Percentiles rank a stretch among this genome's conserved stretches.
These are phyloP conservation scores for Microbotryum silenes-acaulis DNA, from an alignment of 1,284 basidiomycete species.

Conservation along the genomic window DNA sequence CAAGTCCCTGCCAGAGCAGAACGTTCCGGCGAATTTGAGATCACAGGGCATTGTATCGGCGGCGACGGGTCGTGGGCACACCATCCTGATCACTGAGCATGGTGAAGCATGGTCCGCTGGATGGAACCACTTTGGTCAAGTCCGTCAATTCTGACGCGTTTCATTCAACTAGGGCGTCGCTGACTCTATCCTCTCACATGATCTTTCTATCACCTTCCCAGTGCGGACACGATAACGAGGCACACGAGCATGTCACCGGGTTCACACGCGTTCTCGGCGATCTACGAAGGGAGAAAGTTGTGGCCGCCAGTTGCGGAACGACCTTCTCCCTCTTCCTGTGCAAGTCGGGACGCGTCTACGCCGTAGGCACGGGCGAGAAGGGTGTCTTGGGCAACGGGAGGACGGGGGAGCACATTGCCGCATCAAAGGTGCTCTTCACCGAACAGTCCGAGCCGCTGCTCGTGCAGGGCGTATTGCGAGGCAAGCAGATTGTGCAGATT, in stretches of 20 bases:
- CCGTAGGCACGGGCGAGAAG: constrained; percentile 83
- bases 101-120: constrained; percentile 80
- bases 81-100: constrained; percentile 68
- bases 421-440: constrained; percentile 18
- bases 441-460: constrained; percentile 24
- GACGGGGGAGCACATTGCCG: constrained; percentile 32
- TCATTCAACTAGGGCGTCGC: background rate
- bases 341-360: constrained; percentile 72
- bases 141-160: constrained; percentile 2
- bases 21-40: constrained; percentile 46
- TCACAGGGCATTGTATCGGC: constrained; percentile 67
- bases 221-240: constrained; percentile 59
- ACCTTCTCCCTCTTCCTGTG: constrained; percentile 77
- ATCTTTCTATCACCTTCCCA: constrained; percentile 35
- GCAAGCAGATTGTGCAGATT: constrained; percentile 68
- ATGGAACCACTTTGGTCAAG: constrained; percentile 71
- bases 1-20: constrained; percentile 33
- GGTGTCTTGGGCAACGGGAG: constrained; percentile 87
- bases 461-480: constrained; percentile 60
- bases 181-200: background rate
- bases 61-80: constrained; percentile 72
- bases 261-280: constrained; percentile 58
- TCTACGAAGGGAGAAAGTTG: constrained; percentile 54
- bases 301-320: constrained; percentile 69
- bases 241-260: constrained; percentile 51